phyloP scores from a whole-genome alignment of 164 flowering plant species.

The Cinnamomum chago region DNA sequence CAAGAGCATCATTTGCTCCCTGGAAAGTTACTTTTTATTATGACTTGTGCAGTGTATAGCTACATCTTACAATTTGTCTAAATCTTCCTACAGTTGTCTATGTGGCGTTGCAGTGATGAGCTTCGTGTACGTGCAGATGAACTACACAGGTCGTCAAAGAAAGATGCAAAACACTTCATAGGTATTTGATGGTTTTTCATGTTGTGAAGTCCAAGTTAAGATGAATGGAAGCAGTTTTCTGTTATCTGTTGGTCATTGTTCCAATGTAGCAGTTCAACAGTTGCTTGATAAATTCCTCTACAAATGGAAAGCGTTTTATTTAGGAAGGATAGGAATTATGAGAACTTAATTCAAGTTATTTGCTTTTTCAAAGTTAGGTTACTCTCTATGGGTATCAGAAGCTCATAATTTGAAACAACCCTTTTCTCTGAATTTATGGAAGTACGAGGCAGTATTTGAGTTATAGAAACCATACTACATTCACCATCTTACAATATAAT shows the following conservation, averaged over 20 bases:
- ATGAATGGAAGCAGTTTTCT: neutral
- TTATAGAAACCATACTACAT: neutral
- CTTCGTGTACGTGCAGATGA: slow-evolving; percentile 79
- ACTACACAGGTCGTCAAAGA: slow-evolving; percentile 64
- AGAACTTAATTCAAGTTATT: too few species aligned
- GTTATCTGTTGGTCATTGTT: too few species aligned
- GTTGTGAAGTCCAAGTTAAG: neutral
- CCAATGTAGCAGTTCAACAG: neutral
- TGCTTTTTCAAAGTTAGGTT: neutral
- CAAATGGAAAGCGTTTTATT: too few species aligned
- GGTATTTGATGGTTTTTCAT: slow-evolving; percentile 33
- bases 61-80: neutral
- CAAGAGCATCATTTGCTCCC: neutral
- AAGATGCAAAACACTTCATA: slow-evolving; percentile 84
- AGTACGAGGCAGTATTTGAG: neutral
- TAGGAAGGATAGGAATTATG: neutral
- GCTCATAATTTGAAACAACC: neutral
- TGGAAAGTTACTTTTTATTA: neutral
- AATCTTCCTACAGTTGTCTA: slow-evolving; percentile 60
- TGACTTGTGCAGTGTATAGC: neutral
- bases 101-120: slow-evolving; percentile 99
- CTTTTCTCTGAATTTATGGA: neutral
- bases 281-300: neutral
- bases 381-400: neutral
- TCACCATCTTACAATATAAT: too few species aligned